Evolutionary conservation across 208 protist species (phyloP).

Genomic region (Giardia muris): DNA sequence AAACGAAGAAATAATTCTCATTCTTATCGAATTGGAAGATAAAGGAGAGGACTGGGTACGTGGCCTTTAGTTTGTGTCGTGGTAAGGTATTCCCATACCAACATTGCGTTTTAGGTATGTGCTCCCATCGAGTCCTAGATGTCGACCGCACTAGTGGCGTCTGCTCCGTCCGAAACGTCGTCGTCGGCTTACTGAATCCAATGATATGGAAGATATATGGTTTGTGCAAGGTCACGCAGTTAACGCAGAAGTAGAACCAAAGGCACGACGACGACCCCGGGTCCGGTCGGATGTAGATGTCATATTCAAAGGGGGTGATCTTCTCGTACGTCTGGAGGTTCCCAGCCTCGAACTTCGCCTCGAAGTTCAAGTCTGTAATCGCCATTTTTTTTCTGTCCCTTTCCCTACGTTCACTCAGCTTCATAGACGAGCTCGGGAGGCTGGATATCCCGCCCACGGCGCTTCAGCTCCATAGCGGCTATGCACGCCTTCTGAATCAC

Average conservation of each 20-base stretch:
- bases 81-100: not conserved
- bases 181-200: not conserved
- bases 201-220: conserved; percentile 12
- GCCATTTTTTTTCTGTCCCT: no score
- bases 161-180: not conserved
- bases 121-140: not conserved
- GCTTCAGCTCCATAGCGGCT: not conserved
- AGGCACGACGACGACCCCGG: not conserved
- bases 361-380: not conserved
- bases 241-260: conserved; percentile 2
- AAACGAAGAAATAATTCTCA: conserved; percentile 21
- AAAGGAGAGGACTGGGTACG: conserved; percentile 7
- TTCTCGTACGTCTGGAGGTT: not conserved
- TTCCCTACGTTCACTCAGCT: not conserved
- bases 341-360: not conserved
- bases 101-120: not conserved
- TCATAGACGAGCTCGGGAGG: not conserved
- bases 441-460: not conserved
- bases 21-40: conserved; percentile 22
- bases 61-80: not conserved
- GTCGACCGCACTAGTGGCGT: not conserved
- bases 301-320: conserved; percentile 2
- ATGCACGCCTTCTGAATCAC: not conserved
- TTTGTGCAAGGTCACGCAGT: not conserved
- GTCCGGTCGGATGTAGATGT: conserved; percentile 2